Base-by-base conservation (phyloP, 2,329 filamentous ascomycete genomes). In the Aspergillus brasiliensis region DNA sequence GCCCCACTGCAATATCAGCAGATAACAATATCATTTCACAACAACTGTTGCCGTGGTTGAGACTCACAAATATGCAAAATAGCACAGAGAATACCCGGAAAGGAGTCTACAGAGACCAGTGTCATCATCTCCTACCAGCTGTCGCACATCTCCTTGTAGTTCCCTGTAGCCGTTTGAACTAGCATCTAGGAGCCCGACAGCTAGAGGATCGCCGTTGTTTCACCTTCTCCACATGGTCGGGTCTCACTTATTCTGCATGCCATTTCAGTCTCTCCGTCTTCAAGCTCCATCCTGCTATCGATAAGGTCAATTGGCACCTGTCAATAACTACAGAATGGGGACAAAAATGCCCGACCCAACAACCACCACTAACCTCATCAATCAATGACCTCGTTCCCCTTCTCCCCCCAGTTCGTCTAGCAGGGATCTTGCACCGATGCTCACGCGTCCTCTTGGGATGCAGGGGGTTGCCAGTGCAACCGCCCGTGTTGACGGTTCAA, bases 391-490 rank as follows among this genome's bases (percentile, higher is more conserved):
- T 25, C 25, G 25, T 25, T 7, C 25, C 7, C 25, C 25, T 7
- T 25, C 25, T 7, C 2, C 25, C 7, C 25, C 25, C 31, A 34
- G 13, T 34, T 19, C 31, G 23, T 44, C 40, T 7, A 15, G 23
- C 15, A 49, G 15, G 46, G 27, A 49, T 17, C 15, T 15, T 11
- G 46, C 46, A 10, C 15, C 15, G n/a, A 49, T 28, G 23, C 31
- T 34, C 31, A 34, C 25, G 11, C 15, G 38, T 21, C 27, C 10
- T 23, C 34, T 3, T 38, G 28, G 46, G 48, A 51, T 21, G 49
- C 49, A 37, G 31, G 17, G 8, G 28, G 65, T 67, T 67, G 65
- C 65, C 61, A 53, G 59, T 57, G 65, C 65, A 67, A 67, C 65
- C 60, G 40, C 56, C 65, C 62, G 62, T 65, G 64, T 65, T 63